Evolutionary conservation across 75 land plant species (phyloP).

Genomic region (Sequoiadendron giganteum): DNA sequence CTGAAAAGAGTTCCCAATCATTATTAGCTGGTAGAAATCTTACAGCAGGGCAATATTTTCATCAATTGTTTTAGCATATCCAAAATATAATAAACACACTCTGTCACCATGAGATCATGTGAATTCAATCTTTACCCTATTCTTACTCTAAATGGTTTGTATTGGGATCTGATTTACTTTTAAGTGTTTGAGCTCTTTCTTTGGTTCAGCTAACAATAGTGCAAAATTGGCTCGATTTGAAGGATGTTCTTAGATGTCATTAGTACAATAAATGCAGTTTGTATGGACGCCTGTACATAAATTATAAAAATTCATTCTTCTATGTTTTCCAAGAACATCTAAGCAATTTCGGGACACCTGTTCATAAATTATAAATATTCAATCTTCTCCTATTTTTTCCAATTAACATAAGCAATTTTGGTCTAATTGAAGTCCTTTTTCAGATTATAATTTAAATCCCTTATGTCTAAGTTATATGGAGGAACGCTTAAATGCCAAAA

Average conservation of each 20-base stretch:
- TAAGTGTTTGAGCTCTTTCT: background rate
- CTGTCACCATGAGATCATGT: background rate
- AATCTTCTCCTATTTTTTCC: background rate
- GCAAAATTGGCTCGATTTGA: background rate
- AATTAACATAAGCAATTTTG: background rate
- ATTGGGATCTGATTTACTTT: background rate
- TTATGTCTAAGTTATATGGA: background rate
- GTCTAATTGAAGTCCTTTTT: background rate
- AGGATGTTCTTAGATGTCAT: background rate
- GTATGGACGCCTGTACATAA: background rate
- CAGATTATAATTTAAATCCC: background rate
- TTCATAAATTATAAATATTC: background rate
- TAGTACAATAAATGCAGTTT: background rate
- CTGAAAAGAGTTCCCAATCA: constrained; percentile 26
- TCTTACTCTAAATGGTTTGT: background rate
- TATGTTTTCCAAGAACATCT: background rate
- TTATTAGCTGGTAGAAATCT: background rate
- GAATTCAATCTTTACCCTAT: background rate
- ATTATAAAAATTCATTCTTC: background rate
- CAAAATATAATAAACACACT: background rate
- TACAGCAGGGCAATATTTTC: too few relatives aligned
- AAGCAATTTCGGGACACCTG: background rate
- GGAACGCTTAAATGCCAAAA: background rate
- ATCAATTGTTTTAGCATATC: background rate
- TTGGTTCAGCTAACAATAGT: background rate